These are phyloP conservation scores for Candida pseudofarinosa DNA, from an alignment of 805 yeast genomes.

Conservation along the genomic window DNA sequence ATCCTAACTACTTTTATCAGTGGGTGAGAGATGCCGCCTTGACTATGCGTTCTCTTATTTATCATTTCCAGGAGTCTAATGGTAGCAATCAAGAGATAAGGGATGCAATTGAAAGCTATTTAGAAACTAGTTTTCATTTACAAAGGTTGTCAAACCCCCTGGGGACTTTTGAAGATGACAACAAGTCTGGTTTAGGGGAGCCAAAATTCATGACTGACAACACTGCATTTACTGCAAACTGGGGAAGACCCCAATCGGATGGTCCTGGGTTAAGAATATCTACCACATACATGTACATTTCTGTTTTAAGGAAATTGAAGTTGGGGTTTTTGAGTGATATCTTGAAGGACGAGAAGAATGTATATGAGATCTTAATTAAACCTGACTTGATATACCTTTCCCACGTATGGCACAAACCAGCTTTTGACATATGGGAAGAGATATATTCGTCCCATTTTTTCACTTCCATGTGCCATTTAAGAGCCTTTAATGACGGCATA, in stretches of 20 bases:
- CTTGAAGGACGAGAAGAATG: constrained; percentile 25
- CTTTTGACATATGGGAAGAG: constrained; percentile 97
- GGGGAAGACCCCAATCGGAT: constrained; percentile 97
- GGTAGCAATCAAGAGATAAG: constrained; percentile 8
- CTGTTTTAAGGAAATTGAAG: constrained; percentile 32
- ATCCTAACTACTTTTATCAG: constrained; percentile 82
- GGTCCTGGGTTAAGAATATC: constrained; percentile 85
- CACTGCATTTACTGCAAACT: constrained; percentile 53
- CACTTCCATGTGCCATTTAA: constrained; percentile 70
- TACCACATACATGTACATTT: constrained; percentile 55
- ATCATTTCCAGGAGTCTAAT: constrained; percentile 43
- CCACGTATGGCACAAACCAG: constrained; percentile 54
- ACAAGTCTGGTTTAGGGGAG: constrained; percentile 70
- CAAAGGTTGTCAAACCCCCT: constrained; percentile 69
- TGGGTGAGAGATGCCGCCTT: constrained; percentile 93
- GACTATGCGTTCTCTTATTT: constrained; percentile 62
- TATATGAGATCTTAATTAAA: constrained; percentile 52
- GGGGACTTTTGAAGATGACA: constrained; percentile 48
- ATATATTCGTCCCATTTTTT: constrained; percentile 71
- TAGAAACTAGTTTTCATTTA: constrained; percentile 51
- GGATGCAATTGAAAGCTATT: constrained; percentile 51
- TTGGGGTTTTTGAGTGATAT: constrained; percentile 17
- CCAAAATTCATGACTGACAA: constrained; percentile 79
- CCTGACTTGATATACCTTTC: constrained; percentile 68
- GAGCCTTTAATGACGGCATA: constrained; percentile 61